Evolutionary conservation across 768 basidiomycete species (phyloP), one percentile per base, ranked within the genome.

Genomic region (Brasilioporus rufonigricans): DNA sequence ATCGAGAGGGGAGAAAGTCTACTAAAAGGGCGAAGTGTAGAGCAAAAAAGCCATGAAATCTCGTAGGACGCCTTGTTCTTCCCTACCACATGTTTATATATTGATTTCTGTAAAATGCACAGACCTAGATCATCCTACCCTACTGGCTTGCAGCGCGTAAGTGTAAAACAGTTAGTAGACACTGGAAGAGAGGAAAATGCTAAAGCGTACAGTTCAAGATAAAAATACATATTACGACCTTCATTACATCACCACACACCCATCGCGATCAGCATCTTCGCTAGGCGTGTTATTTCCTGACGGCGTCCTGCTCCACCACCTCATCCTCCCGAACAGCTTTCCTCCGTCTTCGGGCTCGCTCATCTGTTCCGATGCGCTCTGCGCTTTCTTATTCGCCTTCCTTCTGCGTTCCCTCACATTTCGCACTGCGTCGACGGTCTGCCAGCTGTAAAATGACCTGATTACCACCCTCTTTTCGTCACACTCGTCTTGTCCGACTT

Each of bases 371-470:
- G 56, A 61, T 40, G 68, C 76, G 13, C 26, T 80, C 44, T 68
- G 73, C 5, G 69, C 70, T 51, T 81, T 74, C 65, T 77, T 76
- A 50, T 74, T 72, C 40, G 76, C 61, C 70, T 83, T 89, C 60
- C 78, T 67, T 71, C 81, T 89, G 54, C 82, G 78, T 58, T 82
- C 86, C 65, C 87, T 77, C 50, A 77, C 80, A 32, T 77, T 74
- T 55, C 78, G 77, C 45, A 92, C 90, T 0, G 84, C 82, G 65
- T 93, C 91, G 35, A 93, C 90, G 11, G 81, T 87, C 76, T 92
- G 88, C 88, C 89, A 91, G 46, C 86, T 84, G 69, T 89, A 87
- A 69, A 92, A 94, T 24, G 87, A 84, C 80, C 92, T 92, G 60
- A 93, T 65, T 48, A 90, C 86, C 24, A 93, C 85, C 24, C 85